Base-by-base conservation (phyloP, 192 early-diverging fungal genomes). In the Entomortierella chlamydospora region DNA sequence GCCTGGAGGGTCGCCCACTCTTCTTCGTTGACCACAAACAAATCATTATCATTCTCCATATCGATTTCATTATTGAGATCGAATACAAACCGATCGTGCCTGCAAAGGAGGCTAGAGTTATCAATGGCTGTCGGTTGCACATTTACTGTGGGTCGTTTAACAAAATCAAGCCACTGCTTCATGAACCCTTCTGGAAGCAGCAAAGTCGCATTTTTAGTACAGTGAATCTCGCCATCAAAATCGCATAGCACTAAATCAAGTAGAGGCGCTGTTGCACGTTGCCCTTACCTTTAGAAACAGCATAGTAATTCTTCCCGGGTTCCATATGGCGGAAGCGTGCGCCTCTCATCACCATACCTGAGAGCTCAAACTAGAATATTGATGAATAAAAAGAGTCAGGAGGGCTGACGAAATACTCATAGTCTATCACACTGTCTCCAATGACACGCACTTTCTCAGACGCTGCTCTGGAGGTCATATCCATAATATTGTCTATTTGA, bases 381-480 rank as follows among this genome's bases (percentile, higher is more conserved):
- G 15, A 57, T 13, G 6, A 62, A 22, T 18, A n/a, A 41, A 47
- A 55, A 45, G n/a, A 3, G 29, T 28, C 8, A 45, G 20, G 15
- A 45, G 31, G 50, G 33, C 22, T 23, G 11, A 30, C 9, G 41
- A 18, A 25, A 11, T 20, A 29, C 25, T 4, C 33, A 49, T 47
- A 23, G 10, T 22, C 31, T 12, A 22, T 37, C n/a, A n/a, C n/a
- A n/a, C n/a, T n/a, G n/a, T n/a, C n/a, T n/a, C n/a, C n/a, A n/a
- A n/a, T n/a, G n/a, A n/a, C n/a, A 55, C 13, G 15, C 64, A 78
- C 76, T 61, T 79, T 79, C 12, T 79, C 76, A 42, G 50, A 59
- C 2, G 68, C 23, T 12, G 68, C 76, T 33, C 31, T 64, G 17
- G 49, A 57, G 4, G 43, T 22, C 22, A 64, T 22, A 2, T 70